Base-by-base conservation (phyloP, 2,329 filamentous ascomycete genomes). In the Tothia fuscella region DNA sequence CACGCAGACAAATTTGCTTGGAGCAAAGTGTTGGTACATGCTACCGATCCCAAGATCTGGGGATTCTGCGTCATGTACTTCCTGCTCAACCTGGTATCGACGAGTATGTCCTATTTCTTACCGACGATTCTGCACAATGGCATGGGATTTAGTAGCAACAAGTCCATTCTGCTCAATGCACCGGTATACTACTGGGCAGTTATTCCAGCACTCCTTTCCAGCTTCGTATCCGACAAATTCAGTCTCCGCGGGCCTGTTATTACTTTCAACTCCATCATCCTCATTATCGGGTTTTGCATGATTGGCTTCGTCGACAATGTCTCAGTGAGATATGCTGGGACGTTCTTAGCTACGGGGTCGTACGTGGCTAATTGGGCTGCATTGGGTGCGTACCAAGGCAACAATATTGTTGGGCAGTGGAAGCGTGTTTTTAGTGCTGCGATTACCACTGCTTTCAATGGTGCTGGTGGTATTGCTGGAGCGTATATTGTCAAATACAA, bases 321-420 rank as follows among this genome's bases (percentile, higher is more conserved):
- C 39, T 64, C 73, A 0, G 74, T 76, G 3, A 70, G 78, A 36
- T 81, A 81, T 47, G 61, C 78, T 22, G 78, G 78, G 6, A 76
- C 74, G 0, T 80, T 72, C 54, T 65, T 82, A 2, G 76, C 77
- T 0, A 82, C 78, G 0, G 78, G 78, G 0, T 76, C 78, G 1
- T 82, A 81, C 48, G 68, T 82, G 3, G 74, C 71, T 3, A 82
- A 82, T 48, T 82, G 78, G 77, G 77, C 78, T 0, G 78, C 76
- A 0, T 60, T 82, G 47, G 77, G 72, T 40, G 69, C 74, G 0
- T 79, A 76, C 48, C 70, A 76, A 51, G 69, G 72, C 13, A 80
- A 78, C 53, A 81, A 78, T 47, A 66, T 79, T 31, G 65, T 69
- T 1, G 73, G 58, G 49, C 76, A 80, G 50, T 80, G 76, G 76